Evolutionary conservation across 768 basidiomycete genomes (phyloP), one percentile per base, ranked within the genome.

Genomic region (Pleurotus platypus): DNA sequence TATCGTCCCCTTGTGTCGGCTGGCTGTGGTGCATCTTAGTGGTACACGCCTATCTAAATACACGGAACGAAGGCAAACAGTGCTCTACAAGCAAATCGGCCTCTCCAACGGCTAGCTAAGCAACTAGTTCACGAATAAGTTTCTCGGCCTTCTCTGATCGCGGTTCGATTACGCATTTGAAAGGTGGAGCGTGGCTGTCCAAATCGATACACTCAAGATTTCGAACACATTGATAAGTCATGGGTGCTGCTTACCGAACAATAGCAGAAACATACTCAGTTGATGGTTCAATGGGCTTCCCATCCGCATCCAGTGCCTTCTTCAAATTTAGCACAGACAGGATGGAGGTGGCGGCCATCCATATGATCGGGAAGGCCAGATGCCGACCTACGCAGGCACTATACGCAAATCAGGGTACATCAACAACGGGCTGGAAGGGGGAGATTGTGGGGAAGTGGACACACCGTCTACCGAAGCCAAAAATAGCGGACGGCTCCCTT

Each of bases 381-480:
- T 58, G 26, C 45, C 20, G 47, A 6, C 60, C 60, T 2, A 57
- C 50, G 27, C 60, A 61, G 5, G 48, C 35, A 24, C 60, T 49
- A 27, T 35, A 49, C 3, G n/a, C 2, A n/a, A n/a, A n/a, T n/a
- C n/a, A n/a, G 26, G 2, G 7, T 60, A 61, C 12, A 39, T 30
- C 30, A 30, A 30, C 30, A 30, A 30, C 30, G 30, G 8, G 7
- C 30, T 30, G 30, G 30, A 30, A 30, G 30, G 30, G 30, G 49
- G 22, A n/a, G 20, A 40, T 16, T 35, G 48, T 12, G n/a, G n/a
- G 42, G 37, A n/a, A 13, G 9, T 38, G 37, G 15, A 5, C 47
- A 53, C 39, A 63, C 64, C 63, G 59, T 46, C 69, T 63, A 11
- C 74, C 74, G 58, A 74, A 76, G 5, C 75, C 76, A 57, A 74